Percentiles rank a stretch among this genome's conserved stretches.
phyloP scores from a whole-genome alignment of 2,329 filamentous ascomycete genomes.

The Lasiodiplodia theobromae region DNA sequence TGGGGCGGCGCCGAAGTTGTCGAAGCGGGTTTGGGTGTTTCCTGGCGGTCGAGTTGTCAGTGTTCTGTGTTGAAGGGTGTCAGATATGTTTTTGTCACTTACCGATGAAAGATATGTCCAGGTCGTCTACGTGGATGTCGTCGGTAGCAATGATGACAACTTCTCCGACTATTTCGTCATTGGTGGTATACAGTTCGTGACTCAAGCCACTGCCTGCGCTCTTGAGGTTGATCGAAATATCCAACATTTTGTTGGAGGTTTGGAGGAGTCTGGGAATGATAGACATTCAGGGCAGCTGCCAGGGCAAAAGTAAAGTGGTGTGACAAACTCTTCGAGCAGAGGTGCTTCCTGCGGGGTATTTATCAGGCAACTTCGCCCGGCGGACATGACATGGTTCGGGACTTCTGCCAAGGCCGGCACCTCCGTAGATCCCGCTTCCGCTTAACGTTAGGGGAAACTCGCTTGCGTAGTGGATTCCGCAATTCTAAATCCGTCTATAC shows the following conservation, averaged over 20 bases:
- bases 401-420: background rate
- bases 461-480: background rate
- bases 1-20: background rate
- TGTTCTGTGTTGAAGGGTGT: background rate
- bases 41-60: slow-evolving; percentile 1
- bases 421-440: slow-evolving; percentile 5
- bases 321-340: no score
- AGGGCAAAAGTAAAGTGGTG: background rate
- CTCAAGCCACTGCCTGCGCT: background rate
- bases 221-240: background rate
- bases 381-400: background rate
- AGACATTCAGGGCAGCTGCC: background rate
- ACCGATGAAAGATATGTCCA: slow-evolving; percentile 13
- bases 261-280: background rate
- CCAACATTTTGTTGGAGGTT: background rate
- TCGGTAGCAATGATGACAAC: background rate
- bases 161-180: background rate
- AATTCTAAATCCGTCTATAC: slow-evolving; percentile 19
- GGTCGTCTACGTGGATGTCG: background rate
- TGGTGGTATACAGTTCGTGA: background rate
- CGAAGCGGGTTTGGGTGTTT: background rate
- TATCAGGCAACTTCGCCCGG: background rate
- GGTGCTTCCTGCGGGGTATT: background rate
- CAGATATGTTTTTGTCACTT: background rate
- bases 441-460: slow-evolving; percentile 22